A percentile compares a stretch with the other conserved stretches of the same genome.
Conservation (phyloP, 1,284 basidiomycete species). For the Naganishia liquefaciens region DNA sequence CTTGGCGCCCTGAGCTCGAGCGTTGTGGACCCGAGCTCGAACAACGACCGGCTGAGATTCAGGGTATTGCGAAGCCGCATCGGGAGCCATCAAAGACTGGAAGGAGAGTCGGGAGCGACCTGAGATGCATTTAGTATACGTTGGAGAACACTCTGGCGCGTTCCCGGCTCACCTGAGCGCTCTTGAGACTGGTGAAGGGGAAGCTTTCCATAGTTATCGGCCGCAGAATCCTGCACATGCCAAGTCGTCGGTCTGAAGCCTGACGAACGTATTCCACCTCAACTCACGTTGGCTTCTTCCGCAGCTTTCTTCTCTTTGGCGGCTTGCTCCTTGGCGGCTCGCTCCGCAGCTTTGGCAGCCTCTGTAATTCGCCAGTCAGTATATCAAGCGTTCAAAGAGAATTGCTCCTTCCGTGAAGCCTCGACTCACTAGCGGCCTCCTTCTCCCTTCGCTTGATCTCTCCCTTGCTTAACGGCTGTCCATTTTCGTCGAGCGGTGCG, state of each 20-base stretch:
- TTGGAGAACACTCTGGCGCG: slow-evolving; percentile 51
- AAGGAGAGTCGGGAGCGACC: slow-evolving; percentile 63
- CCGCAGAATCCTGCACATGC: slow-evolving; percentile 70
- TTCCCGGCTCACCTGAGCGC: slow-evolving; percentile 51
- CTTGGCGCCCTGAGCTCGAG: slow-evolving; percentile 85
- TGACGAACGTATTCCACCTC: no score
- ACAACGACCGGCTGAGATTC: slow-evolving; percentile 80
- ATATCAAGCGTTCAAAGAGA: neutral
- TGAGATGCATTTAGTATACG: slow-evolving; percentile 42
- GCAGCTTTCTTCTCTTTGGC: slow-evolving; percentile 33
- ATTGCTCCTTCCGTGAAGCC: neutral
- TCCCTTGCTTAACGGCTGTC: slow-evolving; percentile 61
- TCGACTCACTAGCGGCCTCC: slow-evolving; percentile 68
- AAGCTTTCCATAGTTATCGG: slow-evolving; percentile 83
- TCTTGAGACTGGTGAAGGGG: slow-evolving; percentile 90
- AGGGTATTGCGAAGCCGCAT: slow-evolving; percentile 57
- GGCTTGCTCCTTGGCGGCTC: slow-evolving; percentile 42
- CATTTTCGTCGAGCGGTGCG: slow-evolving; percentile 29
- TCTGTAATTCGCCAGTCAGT: slow-evolving; percentile 48
- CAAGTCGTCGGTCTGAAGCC: neutral
- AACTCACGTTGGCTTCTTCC: slow-evolving; percentile 57
- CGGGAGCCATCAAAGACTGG: slow-evolving; percentile 58
- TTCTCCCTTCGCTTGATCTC: slow-evolving; percentile 92
- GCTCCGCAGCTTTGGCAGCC: slow-evolving; percentile 82
- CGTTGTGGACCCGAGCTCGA: slow-evolving; percentile 88